Percentiles rank a stretch among this genome's conserved stretches.
Conservation (phyloP, 306 rosid genomes). For the Prinsepia uniflora region DNA sequence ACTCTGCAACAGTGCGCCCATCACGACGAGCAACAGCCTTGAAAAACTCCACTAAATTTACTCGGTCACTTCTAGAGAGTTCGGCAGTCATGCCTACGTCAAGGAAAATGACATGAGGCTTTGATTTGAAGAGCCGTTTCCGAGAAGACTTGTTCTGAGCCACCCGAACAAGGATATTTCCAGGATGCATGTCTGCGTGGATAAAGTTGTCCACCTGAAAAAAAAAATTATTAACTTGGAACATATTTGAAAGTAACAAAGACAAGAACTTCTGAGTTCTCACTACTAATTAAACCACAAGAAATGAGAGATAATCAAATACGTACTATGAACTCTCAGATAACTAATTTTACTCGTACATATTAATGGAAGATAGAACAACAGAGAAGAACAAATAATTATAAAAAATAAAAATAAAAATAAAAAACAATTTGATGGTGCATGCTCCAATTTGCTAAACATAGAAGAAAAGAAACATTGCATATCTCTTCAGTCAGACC, state of each 20-base stretch:
- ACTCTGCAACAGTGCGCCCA: slow-evolving; percentile 89
- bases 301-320: neutral
- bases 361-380: neutral
- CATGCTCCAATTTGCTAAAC: neutral
- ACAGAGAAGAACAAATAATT: neutral
- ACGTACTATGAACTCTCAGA: neutral
- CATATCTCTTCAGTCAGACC: neutral
- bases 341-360: neutral
- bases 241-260: slow-evolving; percentile 19
- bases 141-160: slow-evolving; percentile 53
- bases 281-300: neutral
- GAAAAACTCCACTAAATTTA: slow-evolving; percentile 84
- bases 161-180: slow-evolving; percentile 95
- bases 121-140: slow-evolving; percentile 80
- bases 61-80: slow-evolving; percentile 80
- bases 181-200: slow-evolving; percentile 99
- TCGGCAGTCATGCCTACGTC: slow-evolving; percentile 99
- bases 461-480: neutral
- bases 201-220: slow-evolving; percentile 99
- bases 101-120: slow-evolving; percentile 96
- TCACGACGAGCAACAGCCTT: slow-evolving; percentile 94
- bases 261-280: neutral
- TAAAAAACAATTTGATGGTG: neutral
- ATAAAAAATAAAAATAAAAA: neutral
- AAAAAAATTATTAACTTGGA: slow-evolving; percentile 33